Percentiles rank a stretch among this genome's conserved stretches.
These are phyloP conservation scores for Blastobotrys indianensis DNA, from an alignment of 1,139 yeast species.

Conservation along the genomic window DNA sequence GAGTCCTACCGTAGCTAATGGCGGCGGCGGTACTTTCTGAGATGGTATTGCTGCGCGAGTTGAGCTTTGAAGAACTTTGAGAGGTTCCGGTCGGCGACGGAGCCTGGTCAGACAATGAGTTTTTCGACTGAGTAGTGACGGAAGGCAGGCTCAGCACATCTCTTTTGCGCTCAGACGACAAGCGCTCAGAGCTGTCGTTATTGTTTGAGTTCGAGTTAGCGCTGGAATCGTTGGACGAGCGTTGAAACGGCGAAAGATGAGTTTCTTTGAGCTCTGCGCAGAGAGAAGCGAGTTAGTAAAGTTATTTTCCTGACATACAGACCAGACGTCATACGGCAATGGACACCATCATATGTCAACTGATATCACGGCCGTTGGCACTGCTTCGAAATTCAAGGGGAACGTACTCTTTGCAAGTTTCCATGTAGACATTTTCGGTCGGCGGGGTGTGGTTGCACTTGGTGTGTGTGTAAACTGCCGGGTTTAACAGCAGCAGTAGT, in stretches of 20 bases:
- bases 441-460: too few species aligned
- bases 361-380: too few species aligned
- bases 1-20: too few species aligned
- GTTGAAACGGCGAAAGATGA: constrained; percentile 28
- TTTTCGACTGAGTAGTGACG: constrained; percentile 2
- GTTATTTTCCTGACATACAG: background rate
- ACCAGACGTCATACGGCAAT: too few species aligned
- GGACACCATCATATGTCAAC: too few species aligned
- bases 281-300: background rate
- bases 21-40: too few species aligned
- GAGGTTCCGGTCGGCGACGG: too few species aligned
- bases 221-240: background rate
- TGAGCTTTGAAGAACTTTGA: too few species aligned
- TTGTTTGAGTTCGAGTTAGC: background rate
- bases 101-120: too few species aligned
- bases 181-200: background rate
- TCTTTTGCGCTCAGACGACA: background rate
- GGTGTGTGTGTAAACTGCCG: background rate
- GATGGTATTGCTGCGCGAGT: too few species aligned
- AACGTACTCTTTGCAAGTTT: constrained; percentile 11
- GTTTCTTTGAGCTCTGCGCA: constrained; percentile 36
- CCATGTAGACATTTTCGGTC: constrained; percentile 12
- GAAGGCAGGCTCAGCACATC: constrained; percentile 6
- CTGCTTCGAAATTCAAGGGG: too few species aligned
- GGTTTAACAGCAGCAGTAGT: too few species aligned